Evolutionary conservation across 805 yeast species (phyloP).

Genomic region (Ogataea salicorniae): DNA sequence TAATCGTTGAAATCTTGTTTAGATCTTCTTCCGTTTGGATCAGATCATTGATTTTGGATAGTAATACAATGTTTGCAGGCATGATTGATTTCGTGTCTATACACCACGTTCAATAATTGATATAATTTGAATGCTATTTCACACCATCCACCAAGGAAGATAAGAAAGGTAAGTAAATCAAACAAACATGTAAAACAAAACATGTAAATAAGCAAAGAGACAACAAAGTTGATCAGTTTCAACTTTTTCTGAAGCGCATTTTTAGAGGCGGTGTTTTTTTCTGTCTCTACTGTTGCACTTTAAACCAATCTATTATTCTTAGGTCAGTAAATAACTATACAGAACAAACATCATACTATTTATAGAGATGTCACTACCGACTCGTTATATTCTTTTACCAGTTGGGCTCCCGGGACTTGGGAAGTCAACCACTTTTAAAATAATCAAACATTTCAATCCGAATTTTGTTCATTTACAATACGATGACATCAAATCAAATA

Average conservation of each 20-base stretch:
- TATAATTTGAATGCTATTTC: background rate
- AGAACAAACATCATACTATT: background rate
- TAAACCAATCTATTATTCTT: too few species aligned
- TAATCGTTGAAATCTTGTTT: slow-evolving; percentile 45
- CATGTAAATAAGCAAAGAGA: too few species aligned
- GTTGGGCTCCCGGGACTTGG: slow-evolving; percentile 88
- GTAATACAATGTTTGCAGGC: slow-evolving; percentile 12
- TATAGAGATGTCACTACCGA: background rate
- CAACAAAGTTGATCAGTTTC: too few species aligned
- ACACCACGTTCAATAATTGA: background rate
- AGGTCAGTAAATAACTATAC: background rate
- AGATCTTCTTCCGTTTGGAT: slow-evolving; percentile 39
- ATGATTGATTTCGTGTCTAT: background rate
- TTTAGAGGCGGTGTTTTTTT: too few species aligned
- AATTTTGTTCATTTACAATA: slow-evolving; percentile 71
- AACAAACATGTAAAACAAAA: too few species aligned
- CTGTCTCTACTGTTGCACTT: too few species aligned
- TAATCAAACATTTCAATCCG: slow-evolving; percentile 47
- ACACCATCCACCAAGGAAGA: background rate
- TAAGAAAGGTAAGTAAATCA: background rate
- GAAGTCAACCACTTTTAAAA: slow-evolving; percentile 69
- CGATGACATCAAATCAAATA: slow-evolving; percentile 53
- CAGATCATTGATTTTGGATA: slow-evolving; percentile 21
- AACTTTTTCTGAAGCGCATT: too few species aligned
- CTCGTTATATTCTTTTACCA: slow-evolving; percentile 55